Percentiles rank a stretch among this genome's conserved stretches.
These are phyloP conservation scores for Polychaeton citri DNA, from an alignment of 2,329 filamentous ascomycete species.

Conservation along the genomic window DNA sequence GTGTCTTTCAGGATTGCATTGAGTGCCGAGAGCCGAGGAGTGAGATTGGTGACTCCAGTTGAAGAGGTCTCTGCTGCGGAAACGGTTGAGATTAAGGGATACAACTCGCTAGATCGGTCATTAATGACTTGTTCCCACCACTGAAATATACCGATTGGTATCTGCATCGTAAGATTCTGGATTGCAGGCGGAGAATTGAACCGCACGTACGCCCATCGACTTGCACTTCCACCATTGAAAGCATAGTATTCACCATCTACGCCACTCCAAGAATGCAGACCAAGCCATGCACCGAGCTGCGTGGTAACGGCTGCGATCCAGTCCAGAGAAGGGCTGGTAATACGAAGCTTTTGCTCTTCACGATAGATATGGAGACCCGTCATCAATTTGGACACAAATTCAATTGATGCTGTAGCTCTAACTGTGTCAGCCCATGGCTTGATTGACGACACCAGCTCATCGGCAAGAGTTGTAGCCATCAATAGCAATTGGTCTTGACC, in stretches of 20 bases:
- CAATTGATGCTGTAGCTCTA: constrained; percentile 3
- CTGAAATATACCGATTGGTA: constrained; percentile 14
- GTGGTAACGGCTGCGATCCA: constrained; percentile 58
- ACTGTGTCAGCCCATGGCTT: background rate
- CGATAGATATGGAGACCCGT: constrained; percentile 69
- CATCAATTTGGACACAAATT: constrained; percentile 25
- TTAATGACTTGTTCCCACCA: constrained; percentile 19
- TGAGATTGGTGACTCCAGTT: constrained; percentile 5
- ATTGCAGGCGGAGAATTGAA: constrained; percentile 4
- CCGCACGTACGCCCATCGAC: constrained; percentile 29
- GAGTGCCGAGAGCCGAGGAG: constrained; percentile 12
- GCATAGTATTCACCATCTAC: constrained; percentile 41
- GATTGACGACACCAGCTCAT: constrained; percentile 7
- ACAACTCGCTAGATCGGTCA: constrained; percentile 6
- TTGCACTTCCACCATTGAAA: constrained; percentile 44
- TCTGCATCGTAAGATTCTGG: constrained; percentile 10
- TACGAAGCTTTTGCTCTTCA: constrained; percentile 70
- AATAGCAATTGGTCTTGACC: constrained; percentile 14
- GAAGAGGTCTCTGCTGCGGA: constrained; percentile 6
- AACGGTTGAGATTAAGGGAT: constrained; percentile 12
- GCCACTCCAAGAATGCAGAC: constrained; percentile 53
- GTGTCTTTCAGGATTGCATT: constrained; percentile 13
- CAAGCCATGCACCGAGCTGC: constrained; percentile 72
- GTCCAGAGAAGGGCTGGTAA: background rate
- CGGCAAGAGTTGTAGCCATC: constrained; percentile 13